phyloP scores from a whole-genome alignment of 139 green algal genomes.

The Yamagishiella unicocca region DNA sequence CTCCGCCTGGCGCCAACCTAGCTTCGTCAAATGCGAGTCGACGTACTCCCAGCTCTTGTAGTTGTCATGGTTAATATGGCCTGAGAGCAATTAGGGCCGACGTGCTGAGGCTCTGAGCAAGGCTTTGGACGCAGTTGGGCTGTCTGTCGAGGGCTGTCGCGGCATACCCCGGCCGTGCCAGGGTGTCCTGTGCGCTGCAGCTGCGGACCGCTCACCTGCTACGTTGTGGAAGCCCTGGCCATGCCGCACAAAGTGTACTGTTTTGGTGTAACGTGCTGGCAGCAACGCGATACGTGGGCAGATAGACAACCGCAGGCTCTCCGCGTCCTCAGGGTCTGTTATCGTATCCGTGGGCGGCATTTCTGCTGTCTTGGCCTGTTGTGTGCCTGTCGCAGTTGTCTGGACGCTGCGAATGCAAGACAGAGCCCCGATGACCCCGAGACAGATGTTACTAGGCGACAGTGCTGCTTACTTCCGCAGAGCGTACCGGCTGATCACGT shows the following conservation, averaged over 20 bases:
- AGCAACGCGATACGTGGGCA: constrained; percentile 6
- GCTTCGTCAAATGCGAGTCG: constrained; percentile 68
- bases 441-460: too few relatives aligned
- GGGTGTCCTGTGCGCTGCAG: too few relatives aligned
- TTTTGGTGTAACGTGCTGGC: constrained; percentile 38
- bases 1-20: constrained; percentile 65
- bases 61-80: constrained; percentile 41
- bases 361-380: background rate
- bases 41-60: constrained; percentile 52
- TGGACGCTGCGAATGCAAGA: background rate
- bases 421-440: too few relatives aligned
- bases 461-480: too few relatives aligned
- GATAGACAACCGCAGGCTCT: background rate
- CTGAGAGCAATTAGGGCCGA: background rate
- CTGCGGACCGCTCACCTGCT: constrained; percentile 45
- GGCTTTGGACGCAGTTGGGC: too few relatives aligned
- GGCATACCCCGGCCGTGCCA: background rate
- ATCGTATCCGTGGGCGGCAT: constrained; percentile 1
- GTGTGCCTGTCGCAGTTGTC: background rate
- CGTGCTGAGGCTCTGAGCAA: too few relatives aligned
- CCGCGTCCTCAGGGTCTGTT: constrained; percentile 11
- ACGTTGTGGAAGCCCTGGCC: constrained; percentile 74
- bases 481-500: too few relatives aligned
- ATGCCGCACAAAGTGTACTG: constrained; percentile 67
- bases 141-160: too few relatives aligned